Conservation (phyloP, 2,329 filamentous ascomycete genomes). For the Fusarium miscanthi region DNA sequence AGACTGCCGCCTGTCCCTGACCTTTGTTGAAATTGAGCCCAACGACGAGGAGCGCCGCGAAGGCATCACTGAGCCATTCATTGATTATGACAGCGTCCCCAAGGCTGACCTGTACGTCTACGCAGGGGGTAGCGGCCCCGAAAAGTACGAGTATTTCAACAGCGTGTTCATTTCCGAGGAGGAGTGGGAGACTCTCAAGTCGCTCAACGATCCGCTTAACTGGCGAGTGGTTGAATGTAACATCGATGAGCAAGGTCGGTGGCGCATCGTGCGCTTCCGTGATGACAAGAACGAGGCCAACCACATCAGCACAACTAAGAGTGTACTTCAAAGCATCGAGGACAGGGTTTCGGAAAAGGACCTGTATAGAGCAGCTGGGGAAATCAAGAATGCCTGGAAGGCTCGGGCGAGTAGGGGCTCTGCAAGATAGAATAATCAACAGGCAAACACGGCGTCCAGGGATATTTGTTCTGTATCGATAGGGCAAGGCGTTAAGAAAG, state of each 20-base stretch:
- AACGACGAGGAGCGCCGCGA: conserved; percentile 75
- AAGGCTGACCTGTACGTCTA: conserved; percentile 78
- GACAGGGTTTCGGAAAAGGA: conserved; percentile 88
- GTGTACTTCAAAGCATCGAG: conserved; percentile 89
- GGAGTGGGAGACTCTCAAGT: conserved; percentile 88
- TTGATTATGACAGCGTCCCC: conserved; percentile 85
- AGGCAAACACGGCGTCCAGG: conserved; percentile 26
- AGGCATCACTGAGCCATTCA: conserved; percentile 69
- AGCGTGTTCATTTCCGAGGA: conserved; percentile 75
- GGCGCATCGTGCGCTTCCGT: conserved; percentile 89
- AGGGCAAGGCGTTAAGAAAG: conserved; percentile 38
- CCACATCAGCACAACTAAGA: conserved; percentile 84
- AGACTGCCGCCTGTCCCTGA: conserved; percentile 85
- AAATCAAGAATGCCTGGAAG: conserved; percentile 87
- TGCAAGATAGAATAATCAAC: conserved; percentile 62
- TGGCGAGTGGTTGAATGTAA: conserved; percentile 92
- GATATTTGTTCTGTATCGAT: conserved; percentile 28
- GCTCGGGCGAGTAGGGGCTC: conserved; percentile 46
- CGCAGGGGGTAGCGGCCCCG: conserved; percentile 65
- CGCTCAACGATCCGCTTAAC: conserved; percentile 78
- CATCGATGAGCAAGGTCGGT: conserved; percentile 77
- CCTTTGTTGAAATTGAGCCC: conserved; percentile 78
- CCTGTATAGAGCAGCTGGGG: conserved; percentile 73
- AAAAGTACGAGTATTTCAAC: conserved; percentile 72
- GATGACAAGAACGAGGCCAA: conserved; percentile 95